Evolutionary conservation across 305 asterid species (phyloP).

Genomic region (Striga hermonthica): DNA sequence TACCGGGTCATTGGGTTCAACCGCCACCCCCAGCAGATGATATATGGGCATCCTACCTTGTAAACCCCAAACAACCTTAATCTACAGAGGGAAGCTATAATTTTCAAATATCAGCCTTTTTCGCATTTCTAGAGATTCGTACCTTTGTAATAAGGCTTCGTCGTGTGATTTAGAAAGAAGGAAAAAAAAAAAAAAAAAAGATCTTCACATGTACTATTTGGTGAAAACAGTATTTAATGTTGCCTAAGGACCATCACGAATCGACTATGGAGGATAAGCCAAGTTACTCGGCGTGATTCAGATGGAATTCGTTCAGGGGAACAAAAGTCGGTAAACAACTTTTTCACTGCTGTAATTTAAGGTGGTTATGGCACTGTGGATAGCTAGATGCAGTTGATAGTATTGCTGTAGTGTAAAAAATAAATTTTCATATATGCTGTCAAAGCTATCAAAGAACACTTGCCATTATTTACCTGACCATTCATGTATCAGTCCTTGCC

Average conservation of each 20-base stretch:
- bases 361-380: too few relatives aligned
- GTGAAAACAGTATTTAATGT: not conserved
- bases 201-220: not conserved
- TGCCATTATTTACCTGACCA: too few relatives aligned
- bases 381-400: too few relatives aligned
- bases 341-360: too few relatives aligned
- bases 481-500: too few relatives aligned
- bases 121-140: not conserved
- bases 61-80: conserved; percentile 32
- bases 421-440: too few relatives aligned
- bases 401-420: too few relatives aligned
- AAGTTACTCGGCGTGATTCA: too few relatives aligned
- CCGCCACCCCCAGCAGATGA: conserved; percentile 85
- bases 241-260: not conserved
- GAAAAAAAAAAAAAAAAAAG: conserved; percentile 4
- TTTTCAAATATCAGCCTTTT: conserved; percentile 5
- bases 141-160: not conserved
- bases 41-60: conserved; percentile 86
- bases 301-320: too few relatives aligned
- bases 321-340: too few relatives aligned
- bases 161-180: conserved; percentile 2
- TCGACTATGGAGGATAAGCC: not conserved
- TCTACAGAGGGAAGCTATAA: conserved; percentile 8
- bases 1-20: conserved; percentile 92
- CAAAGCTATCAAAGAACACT: too few relatives aligned